These are phyloP conservation scores for Dendrobium catenatum DNA, from an alignment of 106 monocot genomes.

Conservation along the genomic window DNA sequence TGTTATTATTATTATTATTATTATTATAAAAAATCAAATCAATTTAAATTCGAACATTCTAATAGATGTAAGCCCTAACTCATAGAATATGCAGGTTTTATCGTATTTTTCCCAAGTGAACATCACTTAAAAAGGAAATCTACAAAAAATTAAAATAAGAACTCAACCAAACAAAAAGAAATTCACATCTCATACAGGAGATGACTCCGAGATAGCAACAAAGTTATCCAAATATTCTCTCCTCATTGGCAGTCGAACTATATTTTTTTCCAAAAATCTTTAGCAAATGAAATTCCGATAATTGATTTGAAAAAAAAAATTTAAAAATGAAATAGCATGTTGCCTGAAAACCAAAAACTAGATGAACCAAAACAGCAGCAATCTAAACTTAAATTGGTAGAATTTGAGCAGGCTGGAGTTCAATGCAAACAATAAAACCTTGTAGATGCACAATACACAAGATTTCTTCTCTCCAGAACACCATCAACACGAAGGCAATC, in stretches of 20 bases:
- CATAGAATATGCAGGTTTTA: too few species aligned
- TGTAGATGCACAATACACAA: constrained; percentile 97
- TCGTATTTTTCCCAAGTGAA: too few species aligned
- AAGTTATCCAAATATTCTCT: background rate
- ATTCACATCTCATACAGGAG: background rate
- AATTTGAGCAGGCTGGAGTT: background rate
- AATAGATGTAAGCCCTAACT: too few species aligned
- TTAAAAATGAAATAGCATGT: background rate
- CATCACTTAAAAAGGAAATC: background rate
- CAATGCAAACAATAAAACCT: constrained; percentile 42
- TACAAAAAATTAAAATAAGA: background rate
- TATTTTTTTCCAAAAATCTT: background rate
- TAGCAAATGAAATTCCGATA: background rate
- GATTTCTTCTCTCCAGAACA: constrained; percentile 93
- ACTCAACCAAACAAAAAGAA: background rate
- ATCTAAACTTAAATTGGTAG: background rate
- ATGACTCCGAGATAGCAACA: background rate
- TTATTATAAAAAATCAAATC: too few species aligned
- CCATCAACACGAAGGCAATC: constrained; percentile 92
- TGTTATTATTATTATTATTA: too few species aligned
- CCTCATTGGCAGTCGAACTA: background rate
- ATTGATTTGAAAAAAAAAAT: background rate
- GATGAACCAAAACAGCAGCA: background rate
- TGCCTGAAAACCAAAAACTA: background rate
- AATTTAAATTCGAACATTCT: too few species aligned